Conservation (phyloP, 2,329 filamentous ascomycete genomes). For the Fusarium guadeloupense region DNA sequence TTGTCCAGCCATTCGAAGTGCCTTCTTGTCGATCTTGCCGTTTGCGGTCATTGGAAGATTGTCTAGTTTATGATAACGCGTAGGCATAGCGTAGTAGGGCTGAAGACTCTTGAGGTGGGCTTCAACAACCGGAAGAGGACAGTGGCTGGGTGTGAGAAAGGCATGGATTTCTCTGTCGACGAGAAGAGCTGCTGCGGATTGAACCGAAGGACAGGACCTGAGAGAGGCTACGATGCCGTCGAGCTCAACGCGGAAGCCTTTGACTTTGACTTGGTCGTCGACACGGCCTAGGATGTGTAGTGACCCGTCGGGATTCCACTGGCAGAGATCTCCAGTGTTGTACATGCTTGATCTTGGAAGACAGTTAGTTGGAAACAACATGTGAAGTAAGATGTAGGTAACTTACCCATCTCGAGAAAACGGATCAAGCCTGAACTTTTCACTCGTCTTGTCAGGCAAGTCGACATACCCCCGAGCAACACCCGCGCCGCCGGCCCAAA, state of each 20-base stretch:
- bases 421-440: slow-evolving; percentile 59
- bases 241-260: slow-evolving; percentile 69
- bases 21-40: slow-evolving; percentile 65
- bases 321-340: slow-evolving; percentile 67
- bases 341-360: slow-evolving; percentile 57
- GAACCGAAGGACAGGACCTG: slow-evolving; percentile 55
- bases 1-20: slow-evolving; percentile 43
- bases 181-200: slow-evolving; percentile 57
- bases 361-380: not conserved
- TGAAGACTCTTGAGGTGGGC: slow-evolving; percentile 54
- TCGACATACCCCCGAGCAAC: slow-evolving; percentile 65
- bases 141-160: slow-evolving; percentile 54
- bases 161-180: slow-evolving; percentile 59
- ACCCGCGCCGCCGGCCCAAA: slow-evolving; percentile 64
- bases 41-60: slow-evolving; percentile 62
- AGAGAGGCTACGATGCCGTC: slow-evolving; percentile 63
- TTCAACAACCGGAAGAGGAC: slow-evolving; percentile 50
- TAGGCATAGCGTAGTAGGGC: slow-evolving; percentile 65
- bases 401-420: slow-evolving; percentile 61
- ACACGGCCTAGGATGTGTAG: slow-evolving; percentile 64
- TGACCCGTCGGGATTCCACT: slow-evolving; percentile 61
- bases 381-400: not conserved
- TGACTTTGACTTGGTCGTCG: slow-evolving; percentile 70
- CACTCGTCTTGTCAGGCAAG: slow-evolving; percentile 59
- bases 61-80: slow-evolving; percentile 53